A percentile compares a stretch with the other conserved stretches of the same genome.
Conservation (phyloP, 768 basidiomycete genomes). For the Suillus placidus region DNA sequence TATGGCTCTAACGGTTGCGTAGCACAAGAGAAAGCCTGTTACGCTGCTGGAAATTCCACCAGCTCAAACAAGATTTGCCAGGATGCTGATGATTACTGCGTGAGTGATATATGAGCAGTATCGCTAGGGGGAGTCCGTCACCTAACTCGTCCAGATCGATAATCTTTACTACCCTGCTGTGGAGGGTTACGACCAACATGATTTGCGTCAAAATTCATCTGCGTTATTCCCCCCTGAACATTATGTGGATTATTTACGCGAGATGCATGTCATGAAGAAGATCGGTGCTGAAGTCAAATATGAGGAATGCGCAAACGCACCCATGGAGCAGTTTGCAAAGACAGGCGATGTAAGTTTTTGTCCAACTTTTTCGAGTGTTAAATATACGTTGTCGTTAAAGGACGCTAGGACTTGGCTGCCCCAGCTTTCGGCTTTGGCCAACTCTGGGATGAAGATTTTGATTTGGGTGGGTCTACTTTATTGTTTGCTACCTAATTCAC, state of each 20-base stretch:
- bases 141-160: slow-evolving; percentile 35
- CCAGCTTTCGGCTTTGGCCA: slow-evolving; percentile 37
- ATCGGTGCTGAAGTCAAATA: slow-evolving; percentile 60
- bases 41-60: slow-evolving; percentile 50
- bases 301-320: slow-evolving; percentile 49
- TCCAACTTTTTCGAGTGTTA: slow-evolving; percentile 13
- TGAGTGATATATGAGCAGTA: slow-evolving; percentile 32
- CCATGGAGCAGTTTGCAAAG: slow-evolving; percentile 43
- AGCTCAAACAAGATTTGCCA: slow-evolving; percentile 53
- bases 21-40: slow-evolving; percentile 58
- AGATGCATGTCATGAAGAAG: slow-evolving; percentile 36
- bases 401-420: slow-evolving; percentile 41
- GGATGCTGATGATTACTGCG: slow-evolving; percentile 58
- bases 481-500: neutral
- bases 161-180: slow-evolving; percentile 58
- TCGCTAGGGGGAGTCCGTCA: slow-evolving; percentile 2
- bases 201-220: slow-evolving; percentile 57
- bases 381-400: slow-evolving; percentile 15
- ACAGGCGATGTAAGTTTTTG: slow-evolving; percentile 57
- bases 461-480: slow-evolving; percentile 37
- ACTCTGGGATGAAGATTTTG: slow-evolving; percentile 41
- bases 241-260: slow-evolving; percentile 50
- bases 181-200: slow-evolving; percentile 54
- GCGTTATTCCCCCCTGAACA: slow-evolving; percentile 59
- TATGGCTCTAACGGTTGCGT: slow-evolving; percentile 53